Conservation (phyloP, 306 rosid species). For the Castanea sativa region DNA sequence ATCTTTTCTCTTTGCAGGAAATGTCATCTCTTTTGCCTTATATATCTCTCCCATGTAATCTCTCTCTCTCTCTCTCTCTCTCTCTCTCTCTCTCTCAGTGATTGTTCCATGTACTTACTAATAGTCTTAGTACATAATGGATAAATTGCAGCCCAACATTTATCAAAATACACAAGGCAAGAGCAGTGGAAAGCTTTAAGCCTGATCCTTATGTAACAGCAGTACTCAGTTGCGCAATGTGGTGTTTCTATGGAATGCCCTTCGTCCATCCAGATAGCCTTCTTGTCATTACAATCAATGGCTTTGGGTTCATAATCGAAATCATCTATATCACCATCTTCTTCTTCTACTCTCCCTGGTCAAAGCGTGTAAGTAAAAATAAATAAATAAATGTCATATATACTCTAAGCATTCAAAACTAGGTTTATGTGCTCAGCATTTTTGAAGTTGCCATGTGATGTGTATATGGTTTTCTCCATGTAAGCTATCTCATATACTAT, state of each 20-base stretch:
- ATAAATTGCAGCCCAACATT: conserved; percentile 72
- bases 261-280: conserved; percentile 44
- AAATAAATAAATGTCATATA: neutral
- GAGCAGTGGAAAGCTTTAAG: conserved; percentile 67
- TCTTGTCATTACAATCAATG: conserved; percentile 72
- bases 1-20: conserved; percentile 51
- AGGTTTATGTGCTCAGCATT: no score
- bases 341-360: conserved; percentile 40
- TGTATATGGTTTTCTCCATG: no score
- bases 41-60: conserved; percentile 80
- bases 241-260: conserved; percentile 74
- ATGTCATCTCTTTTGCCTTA: conserved; percentile 61
- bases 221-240: conserved; percentile 60
- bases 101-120: neutral
- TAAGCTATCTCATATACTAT: no score
- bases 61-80: neutral
- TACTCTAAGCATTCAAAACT: no score
- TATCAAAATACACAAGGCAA: conserved; percentile 39
- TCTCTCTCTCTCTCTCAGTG: neutral
- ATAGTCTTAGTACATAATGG: neutral
- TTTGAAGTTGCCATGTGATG: no score
- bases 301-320: conserved; percentile 54
- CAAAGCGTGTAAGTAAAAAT: conserved; percentile 41
- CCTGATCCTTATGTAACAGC: conserved; percentile 81
- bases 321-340: conserved; percentile 31